phyloP scores from a whole-genome alignment of 2,329 filamentous ascomycete species.

The Monilinia fructigena region DNA sequence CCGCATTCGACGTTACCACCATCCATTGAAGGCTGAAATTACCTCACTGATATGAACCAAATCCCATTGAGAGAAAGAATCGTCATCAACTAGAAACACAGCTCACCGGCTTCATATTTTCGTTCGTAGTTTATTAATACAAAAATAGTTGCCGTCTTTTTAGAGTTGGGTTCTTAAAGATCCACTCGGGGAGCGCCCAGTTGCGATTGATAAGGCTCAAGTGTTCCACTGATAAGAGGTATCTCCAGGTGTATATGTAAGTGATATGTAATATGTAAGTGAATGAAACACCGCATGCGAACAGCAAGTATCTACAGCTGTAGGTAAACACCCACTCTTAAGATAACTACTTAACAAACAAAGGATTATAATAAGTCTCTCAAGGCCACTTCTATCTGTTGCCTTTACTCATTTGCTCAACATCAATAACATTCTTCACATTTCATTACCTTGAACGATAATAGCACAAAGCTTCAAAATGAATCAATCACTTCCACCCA shows the following conservation, averaged over 20 bases:
- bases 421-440: neutral
- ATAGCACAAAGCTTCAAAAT: slow-evolving; percentile 27
- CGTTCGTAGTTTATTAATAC: neutral
- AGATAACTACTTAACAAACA: slow-evolving; percentile 1
- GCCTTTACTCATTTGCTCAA: neutral
- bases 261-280: neutral
- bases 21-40: slow-evolving; percentile 1
- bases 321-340: neutral
- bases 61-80: neutral
- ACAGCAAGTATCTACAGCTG: neutral
- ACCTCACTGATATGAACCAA: neutral
- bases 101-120: neutral
- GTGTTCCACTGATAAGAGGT: slow-evolving; percentile 14
- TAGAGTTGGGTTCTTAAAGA: neutral
- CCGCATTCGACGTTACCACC: slow-evolving; percentile 22
- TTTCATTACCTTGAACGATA: neutral
- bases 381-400: neutral
- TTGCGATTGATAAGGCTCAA: slow-evolving; percentile 19
- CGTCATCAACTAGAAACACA: neutral
- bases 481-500: slow-evolving; percentile 49
- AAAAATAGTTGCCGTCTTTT: slow-evolving; percentile 10
- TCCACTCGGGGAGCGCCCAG: slow-evolving; percentile 9
- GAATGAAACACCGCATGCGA: slow-evolving; percentile 15
- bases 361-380: neutral
- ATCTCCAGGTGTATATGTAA: neutral